A percentile compares a stretch with the other conserved stretches of the same genome.
Evolutionary conservation across 2,329 filamentous ascomycete genomes (phyloP).

Genomic region (Verticillium nubilum): DNA sequence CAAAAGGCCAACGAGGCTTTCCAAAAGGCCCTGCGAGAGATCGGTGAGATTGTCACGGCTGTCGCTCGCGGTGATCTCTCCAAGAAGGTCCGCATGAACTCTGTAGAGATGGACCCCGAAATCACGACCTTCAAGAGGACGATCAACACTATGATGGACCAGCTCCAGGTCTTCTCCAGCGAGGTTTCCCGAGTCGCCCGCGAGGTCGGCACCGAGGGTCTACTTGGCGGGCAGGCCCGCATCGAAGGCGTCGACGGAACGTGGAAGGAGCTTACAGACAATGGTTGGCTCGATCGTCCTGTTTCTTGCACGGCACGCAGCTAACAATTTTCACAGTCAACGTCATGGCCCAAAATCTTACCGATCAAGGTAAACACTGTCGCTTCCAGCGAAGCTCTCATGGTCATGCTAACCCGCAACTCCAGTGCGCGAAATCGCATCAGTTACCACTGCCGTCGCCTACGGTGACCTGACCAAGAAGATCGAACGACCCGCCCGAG

Average conservation of each 20-base stretch:
- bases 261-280: constrained; percentile 94
- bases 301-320: background rate
- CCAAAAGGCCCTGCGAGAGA: constrained; percentile 89
- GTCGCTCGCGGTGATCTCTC: constrained; percentile 93
- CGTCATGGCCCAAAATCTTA: constrained; percentile 78
- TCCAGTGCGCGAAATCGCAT: constrained; percentile 74
- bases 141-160: constrained; percentile 99
- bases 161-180: constrained; percentile 91
- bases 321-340: constrained; percentile 51
- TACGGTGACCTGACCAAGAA: constrained; percentile 81
- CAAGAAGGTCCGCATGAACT: constrained; percentile 94
- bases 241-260: constrained; percentile 93
- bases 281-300: constrained; percentile 42
- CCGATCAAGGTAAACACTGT: constrained; percentile 57
- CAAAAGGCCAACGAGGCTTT: constrained; percentile 98
- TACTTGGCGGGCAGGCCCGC: constrained; percentile 87
- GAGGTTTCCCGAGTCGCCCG: constrained; percentile 92
- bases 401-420: background rate
- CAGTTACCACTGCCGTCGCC: constrained; percentile 77
- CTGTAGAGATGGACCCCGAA: constrained; percentile 95
- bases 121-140: constrained; percentile 97
- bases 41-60: constrained; percentile 94
- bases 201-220: constrained; percentile 93
- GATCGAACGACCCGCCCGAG: constrained; percentile 73
- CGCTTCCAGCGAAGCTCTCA: background rate